Evolutionary conservation across 2,329 filamentous ascomycete species (phyloP), one percentile per base, ranked within the genome.

Genomic region (Diaporthe ampelina): DNA sequence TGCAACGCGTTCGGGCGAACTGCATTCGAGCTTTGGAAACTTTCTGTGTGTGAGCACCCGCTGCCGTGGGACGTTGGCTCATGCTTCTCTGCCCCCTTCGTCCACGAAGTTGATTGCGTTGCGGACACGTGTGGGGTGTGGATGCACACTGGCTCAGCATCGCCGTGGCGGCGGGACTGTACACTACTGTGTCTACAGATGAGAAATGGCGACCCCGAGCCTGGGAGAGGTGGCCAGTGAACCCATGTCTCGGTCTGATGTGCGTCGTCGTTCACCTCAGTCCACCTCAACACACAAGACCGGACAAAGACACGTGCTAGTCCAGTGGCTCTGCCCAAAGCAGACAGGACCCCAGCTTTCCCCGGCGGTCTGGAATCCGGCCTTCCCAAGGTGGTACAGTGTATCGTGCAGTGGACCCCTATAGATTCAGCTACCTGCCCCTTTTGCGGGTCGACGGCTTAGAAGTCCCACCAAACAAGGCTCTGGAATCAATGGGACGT

Each of bases 291-390:
- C 29, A 37, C 61, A 17, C 29, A 37, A 43, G 40, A 17, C 15
- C 17, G 15, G 40, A 43, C 13, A 43, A 19, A 68, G 40, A 68
- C 63, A 68, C 63, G 63, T 68, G 63, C 63, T 43, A 19, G 40
- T 13, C 40, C 48, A 19, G 48, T 54, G 63, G 32, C n/a, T 26
- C 32, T 68, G 48, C 48, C 48, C 29, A 54, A 32, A 54, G 48
- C 63, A 68, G 63, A 54, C 48, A 68, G 15, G n/a, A 52, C 63
- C 29, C 45, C 57, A 72, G 69, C 57, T 63, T 72, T 72, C 57
- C 70, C 70, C 57, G 70, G 70, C 70, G 70, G 70, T 72, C 70
- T 72, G 70, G 57, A 72, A 43, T 29, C 48, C 48, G 48, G 24
- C n/a, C 63, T 24, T 26, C 48, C 2, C 63, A 50, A 54, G n/a